Evolutionary conservation across 495 filamentous ascomycete species (phyloP), one percentile per base, ranked within the genome.

Genomic region (Cenococcum geophilum): DNA sequence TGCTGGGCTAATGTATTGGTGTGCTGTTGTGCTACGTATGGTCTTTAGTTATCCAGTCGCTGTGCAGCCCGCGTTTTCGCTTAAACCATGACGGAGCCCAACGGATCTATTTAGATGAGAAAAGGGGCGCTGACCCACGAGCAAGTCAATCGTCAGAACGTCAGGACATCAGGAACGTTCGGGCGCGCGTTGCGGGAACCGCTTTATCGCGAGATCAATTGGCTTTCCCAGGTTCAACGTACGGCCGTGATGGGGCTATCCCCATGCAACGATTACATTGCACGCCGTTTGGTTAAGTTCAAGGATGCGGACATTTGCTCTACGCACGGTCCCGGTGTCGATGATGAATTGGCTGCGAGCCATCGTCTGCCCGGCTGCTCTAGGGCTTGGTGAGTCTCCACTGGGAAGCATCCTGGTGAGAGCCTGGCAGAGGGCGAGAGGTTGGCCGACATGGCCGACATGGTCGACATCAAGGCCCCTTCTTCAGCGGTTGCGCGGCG

Each of bases 321-420:
- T 10, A 14, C 42, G 42, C 40, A 25, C 57, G 57, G 57, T 6
- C 57, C 42, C 40, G 20, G 40, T 42, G 43, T 12, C 37, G 57
- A 58, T 49, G 57, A 58, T 58, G 57, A 58, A 49, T 58, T 23
- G 57, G 57, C 57, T 20, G n/a, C 21, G 23, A 14, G 55, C 55
- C 12, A 22, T 27, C 34, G 18, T 8, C 16, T 8, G 49, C 18
- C 49, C 16, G 6, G 14, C 16, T 16, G 14, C 16, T 16, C 21
- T 32, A 23, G 25, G 49, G 1, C 49, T 23, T 52, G 21, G 49
- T 20, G 1, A 32, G 9, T 16, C 20, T 11, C 21, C 49, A 25
- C 25, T 23, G 49, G 21, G 49, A 27, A 25, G 20, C 14, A 25
- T 32, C 21, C 4, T 51, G 48, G 48, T 16, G n/a, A 20, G 45